Conservation (phyloP, 73 alveolate species). For the Paramecium caudatum region DNA sequence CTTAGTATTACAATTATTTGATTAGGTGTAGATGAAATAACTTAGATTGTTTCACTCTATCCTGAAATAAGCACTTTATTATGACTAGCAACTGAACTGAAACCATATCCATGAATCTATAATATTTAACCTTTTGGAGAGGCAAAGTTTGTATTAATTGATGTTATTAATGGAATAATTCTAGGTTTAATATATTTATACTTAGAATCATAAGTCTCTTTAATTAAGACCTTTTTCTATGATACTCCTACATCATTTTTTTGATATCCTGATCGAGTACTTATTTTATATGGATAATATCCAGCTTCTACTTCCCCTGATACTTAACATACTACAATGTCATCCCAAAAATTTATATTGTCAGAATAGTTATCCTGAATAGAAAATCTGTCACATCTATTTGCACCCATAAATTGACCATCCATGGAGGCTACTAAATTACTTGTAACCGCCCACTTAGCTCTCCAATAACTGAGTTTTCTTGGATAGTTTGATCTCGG, state of each 20-base stretch:
- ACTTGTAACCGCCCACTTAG: slow-evolving; percentile 27
- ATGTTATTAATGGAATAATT: not conserved
- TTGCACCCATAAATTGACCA: not conserved
- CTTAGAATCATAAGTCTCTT: not conserved
- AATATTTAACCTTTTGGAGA: not conserved
- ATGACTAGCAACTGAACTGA: not conserved
- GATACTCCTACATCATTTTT: not conserved
- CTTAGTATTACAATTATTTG: too few species aligned
- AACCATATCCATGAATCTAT: slow-evolving; percentile 20
- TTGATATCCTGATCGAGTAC: not conserved
- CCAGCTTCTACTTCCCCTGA: not conserved
- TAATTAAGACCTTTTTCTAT: not conserved
- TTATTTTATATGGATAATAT: too few species aligned
- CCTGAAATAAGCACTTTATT: not conserved
- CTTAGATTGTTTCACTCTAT: not conserved
- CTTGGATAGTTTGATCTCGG: slow-evolving; percentile 75
- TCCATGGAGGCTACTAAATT: not conserved
- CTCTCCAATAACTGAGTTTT: slow-evolving; percentile 63
- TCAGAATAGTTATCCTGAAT: not conserved
- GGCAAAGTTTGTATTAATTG: not conserved
- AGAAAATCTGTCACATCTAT: slow-evolving; percentile 1
- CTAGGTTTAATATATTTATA: not conserved
- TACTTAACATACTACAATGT: not conserved
- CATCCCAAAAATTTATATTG: not conserved
- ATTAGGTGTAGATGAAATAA: not conserved